A percentile compares a stretch with the other conserved stretches of the same genome.
These are phyloP conservation scores for Parietichytrium sp. DNA, from an alignment of 108 stramenopile genomes.

Conservation along the genomic window DNA sequence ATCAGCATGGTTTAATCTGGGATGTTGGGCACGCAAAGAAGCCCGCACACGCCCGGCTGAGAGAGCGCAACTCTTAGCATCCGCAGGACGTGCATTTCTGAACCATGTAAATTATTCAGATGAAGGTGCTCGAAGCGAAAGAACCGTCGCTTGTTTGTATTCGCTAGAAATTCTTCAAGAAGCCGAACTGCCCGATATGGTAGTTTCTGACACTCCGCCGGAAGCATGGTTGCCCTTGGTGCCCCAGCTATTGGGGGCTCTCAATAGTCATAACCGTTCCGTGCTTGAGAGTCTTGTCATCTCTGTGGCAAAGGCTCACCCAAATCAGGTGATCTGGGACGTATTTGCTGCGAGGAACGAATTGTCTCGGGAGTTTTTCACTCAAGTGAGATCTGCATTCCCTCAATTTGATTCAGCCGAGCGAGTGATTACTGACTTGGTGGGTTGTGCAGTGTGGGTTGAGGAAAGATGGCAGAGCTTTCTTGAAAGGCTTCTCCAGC, in stretches of 20 bases:
- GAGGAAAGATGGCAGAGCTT: slow-evolving; percentile 5
- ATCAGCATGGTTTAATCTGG: too few relatives aligned
- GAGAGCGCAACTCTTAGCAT: too few relatives aligned
- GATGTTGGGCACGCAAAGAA: too few relatives aligned
- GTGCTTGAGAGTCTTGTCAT: background rate
- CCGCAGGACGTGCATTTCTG: too few relatives aligned
- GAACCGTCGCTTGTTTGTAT: background rate
- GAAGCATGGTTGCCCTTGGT: background rate
- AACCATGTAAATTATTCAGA: background rate
- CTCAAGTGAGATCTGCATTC: background rate
- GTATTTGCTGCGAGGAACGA: background rate
- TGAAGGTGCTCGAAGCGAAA: background rate
- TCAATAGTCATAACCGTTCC: background rate
- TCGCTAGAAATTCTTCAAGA: background rate
- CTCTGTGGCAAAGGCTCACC: background rate
- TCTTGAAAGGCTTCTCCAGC: background rate
- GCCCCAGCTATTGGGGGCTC: background rate
- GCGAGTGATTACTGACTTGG: background rate
- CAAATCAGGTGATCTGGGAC: background rate
- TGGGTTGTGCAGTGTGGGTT: slow-evolving; percentile 11
- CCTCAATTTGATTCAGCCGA: slow-evolving; percentile 7
- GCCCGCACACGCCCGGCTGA: too few relatives aligned
- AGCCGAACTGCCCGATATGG: background rate
- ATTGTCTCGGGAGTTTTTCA: background rate
- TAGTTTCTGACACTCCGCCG: background rate